Evolutionary conservation across 2,329 filamentous ascomycete species (phyloP).

Genomic region (Colletotrichum scovillei): DNA sequence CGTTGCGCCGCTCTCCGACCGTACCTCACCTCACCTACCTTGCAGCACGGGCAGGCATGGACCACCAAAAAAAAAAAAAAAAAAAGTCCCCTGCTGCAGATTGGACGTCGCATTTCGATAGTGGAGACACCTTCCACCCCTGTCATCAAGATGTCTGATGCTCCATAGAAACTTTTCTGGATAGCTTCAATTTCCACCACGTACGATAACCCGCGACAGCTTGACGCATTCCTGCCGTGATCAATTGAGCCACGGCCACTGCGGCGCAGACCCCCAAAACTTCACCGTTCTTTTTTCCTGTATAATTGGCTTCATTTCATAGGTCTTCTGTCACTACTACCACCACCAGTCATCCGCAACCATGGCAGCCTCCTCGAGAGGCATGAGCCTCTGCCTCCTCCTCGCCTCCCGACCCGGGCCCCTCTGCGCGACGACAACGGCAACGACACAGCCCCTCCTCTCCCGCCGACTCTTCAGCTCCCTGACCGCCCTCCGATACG

Average conservation of each 20-base stretch:
- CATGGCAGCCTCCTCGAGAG: slow-evolving; percentile 31
- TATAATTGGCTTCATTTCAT: background rate
- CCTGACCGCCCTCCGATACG: slow-evolving; percentile 6
- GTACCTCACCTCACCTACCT: background rate
- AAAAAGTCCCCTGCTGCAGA: slow-evolving; percentile 5
- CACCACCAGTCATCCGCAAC: background rate
- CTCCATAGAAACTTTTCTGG: slow-evolving; percentile 35
- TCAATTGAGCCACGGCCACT: slow-evolving; percentile 10
- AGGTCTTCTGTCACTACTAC: background rate
- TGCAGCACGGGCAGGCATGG: background rate
- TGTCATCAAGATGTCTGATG: background rate
- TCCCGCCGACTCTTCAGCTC: slow-evolving; percentile 26
- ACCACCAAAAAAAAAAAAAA: background rate
- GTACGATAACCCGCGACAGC: background rate
- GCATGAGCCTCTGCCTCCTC: slow-evolving; percentile 27
- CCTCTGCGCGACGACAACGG: slow-evolving; percentile 1
- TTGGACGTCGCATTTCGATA: slow-evolving; percentile 13
- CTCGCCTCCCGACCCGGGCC: slow-evolving; percentile 10
- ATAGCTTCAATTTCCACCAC: slow-evolving; percentile 32
- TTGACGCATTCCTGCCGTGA: slow-evolving; percentile 7
- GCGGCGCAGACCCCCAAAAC: background rate
- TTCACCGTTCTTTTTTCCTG: background rate
- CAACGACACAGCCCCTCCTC: slow-evolving; percentile 4
- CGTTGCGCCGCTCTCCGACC: slow-evolving; percentile 29
- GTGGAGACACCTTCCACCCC: background rate